Conservation (phyloP, 2,329 filamentous ascomycete species). For the Colletotrichum siamense region DNA sequence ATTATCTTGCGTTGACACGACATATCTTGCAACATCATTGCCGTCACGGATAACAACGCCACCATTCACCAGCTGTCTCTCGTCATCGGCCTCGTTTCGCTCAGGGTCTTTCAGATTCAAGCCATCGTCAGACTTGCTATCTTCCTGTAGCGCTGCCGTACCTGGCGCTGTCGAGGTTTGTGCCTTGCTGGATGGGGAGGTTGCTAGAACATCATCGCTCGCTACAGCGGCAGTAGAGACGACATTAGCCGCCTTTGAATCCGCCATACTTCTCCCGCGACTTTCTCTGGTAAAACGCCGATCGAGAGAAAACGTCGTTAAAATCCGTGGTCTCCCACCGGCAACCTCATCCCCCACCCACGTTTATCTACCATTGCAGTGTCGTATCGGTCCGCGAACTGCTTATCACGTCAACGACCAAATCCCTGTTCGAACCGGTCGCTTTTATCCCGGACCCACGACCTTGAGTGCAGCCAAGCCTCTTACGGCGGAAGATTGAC, state of each 20-base stretch:
- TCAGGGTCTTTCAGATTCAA: neutral
- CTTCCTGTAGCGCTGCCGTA: neutral
- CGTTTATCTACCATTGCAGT: neutral
- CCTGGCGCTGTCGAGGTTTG: accelerated
- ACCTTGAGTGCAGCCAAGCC: neutral
- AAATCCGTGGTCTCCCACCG: neutral
- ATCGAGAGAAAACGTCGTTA: neutral
- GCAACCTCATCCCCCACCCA: neutral
- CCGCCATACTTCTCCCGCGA: neutral
- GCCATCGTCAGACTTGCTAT: neutral
- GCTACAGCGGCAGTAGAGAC: neutral
- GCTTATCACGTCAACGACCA: neutral
- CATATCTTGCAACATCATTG: slow-evolving; percentile 16
- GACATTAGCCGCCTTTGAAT: neutral
- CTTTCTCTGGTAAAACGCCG: neutral
- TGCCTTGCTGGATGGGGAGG: accelerated
- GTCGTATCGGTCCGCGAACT: neutral
- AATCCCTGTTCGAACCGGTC: neutral
- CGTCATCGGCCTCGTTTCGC: neutral
- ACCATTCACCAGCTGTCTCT: slow-evolving; percentile 3
- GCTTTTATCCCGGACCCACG: neutral
- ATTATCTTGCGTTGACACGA: slow-evolving; percentile 12
- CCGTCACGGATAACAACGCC: slow-evolving; percentile 2
- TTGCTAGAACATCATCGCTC: neutral
- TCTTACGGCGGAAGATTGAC: neutral